Evolutionary conservation across 2,329 filamentous ascomycete species (phyloP).

Genomic region (Dothideomycetidae sp.): DNA sequence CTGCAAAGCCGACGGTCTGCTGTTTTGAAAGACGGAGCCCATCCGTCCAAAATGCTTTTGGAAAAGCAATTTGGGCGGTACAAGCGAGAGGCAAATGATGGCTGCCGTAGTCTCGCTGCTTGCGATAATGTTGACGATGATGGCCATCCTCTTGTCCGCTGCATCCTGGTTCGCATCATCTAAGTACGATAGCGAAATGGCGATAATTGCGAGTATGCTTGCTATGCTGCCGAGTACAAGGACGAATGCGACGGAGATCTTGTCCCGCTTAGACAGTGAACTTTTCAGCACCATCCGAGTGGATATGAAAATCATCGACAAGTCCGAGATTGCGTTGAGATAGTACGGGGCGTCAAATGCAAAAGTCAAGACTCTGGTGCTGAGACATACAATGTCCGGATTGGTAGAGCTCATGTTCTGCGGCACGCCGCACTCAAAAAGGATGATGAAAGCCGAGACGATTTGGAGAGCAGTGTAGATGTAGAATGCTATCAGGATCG

Average conservation of each 20-base stretch:
- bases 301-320: constrained; percentile 2
- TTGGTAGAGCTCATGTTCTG: constrained; percentile 1
- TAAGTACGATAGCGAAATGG: constrained; percentile 1
- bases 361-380: background rate
- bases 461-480: constrained; percentile 26
- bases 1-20: background rate
- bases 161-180: background rate
- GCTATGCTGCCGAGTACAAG: constrained; percentile 4
- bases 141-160: background rate
- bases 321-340: constrained; percentile 3
- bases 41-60: background rate
- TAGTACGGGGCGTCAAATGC: background rate
- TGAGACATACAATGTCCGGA: background rate
- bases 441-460: constrained; percentile 1
- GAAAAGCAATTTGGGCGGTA: background rate
- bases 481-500: constrained; percentile 13
- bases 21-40: too few relatives aligned
- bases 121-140: background rate
- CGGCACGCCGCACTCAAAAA: constrained; percentile 6
- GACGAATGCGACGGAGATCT: constrained; percentile 2
- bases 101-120: background rate
- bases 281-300: constrained; percentile 2
- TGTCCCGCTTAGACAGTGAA: constrained; percentile 1
- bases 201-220: constrained; percentile 1
- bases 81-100: background rate